A percentile compares a stretch with the other conserved stretches of the same genome.
Evolutionary conservation across 768 basidiomycete species (phyloP).

Genomic region (Phlebiopsis flavidoalba): DNA sequence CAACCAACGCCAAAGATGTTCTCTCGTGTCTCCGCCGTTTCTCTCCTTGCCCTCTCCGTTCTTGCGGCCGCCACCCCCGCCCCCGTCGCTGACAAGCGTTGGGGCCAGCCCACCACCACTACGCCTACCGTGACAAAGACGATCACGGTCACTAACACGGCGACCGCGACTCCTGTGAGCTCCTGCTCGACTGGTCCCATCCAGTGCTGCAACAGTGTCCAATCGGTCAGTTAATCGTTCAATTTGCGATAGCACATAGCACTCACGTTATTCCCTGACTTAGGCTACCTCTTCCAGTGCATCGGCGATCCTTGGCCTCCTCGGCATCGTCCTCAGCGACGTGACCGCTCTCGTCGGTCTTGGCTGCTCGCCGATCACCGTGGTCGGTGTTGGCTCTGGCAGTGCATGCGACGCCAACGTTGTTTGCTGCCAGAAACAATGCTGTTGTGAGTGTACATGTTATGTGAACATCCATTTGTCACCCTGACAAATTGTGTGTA

Average conservation of each 20-base stretch:
- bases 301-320: background rate
- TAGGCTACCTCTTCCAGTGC: background rate
- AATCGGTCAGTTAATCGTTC: background rate
- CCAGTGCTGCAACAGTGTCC: slow-evolving; percentile 9
- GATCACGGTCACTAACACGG: background rate
- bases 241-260: no score
- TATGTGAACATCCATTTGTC: background rate
- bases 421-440: slow-evolving; percentile 15
- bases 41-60: slow-evolving; percentile 1
- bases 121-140: background rate
- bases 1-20: slow-evolving; percentile 11
- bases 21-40: slow-evolving; percentile 8
- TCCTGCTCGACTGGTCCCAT: slow-evolving; percentile 7
- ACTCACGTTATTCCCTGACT: background rate
- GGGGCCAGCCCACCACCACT: background rate
- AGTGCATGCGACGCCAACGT: background rate
- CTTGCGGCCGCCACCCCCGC: slow-evolving; percentile 12
- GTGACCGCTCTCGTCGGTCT: slow-evolving; percentile 6
- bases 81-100: background rate
- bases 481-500: background rate
- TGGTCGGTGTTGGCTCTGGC: slow-evolving; percentile 5
- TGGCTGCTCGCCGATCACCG: slow-evolving; percentile 11
- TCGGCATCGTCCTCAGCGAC: slow-evolving; percentile 7
- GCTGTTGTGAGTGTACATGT: slow-evolving; percentile 1
- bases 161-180: background rate